These are phyloP conservation scores for Salicornia ramosissima DNA, from an alignment of 148 eudicot genomes.

Conservation along the genomic window DNA sequence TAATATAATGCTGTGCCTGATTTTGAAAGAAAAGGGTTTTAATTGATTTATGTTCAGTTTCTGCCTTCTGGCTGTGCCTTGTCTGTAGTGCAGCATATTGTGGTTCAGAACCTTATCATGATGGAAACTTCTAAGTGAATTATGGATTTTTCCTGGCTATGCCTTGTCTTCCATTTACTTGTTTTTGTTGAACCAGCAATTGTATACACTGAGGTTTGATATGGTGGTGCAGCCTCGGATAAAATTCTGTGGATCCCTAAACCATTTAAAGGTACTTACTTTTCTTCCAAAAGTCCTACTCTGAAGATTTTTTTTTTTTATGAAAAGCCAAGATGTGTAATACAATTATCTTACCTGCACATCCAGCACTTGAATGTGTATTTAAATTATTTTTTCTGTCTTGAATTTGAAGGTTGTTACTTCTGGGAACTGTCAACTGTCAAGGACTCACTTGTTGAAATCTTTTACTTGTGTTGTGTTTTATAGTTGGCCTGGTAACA, in stretches of 20 bases:
- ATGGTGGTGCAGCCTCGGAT: not conserved
- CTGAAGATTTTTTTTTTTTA: not conserved
- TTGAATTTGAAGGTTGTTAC: not conserved
- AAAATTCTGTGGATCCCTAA: not conserved
- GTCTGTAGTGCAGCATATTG: not conserved
- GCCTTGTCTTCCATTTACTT: not conserved
- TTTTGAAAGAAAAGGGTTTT: not conserved
- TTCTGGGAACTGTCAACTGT: not conserved
- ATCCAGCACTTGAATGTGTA: not conserved
- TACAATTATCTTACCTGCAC: not conserved
- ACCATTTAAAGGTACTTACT: not conserved
- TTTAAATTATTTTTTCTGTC: not conserved
- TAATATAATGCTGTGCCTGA: not conserved
- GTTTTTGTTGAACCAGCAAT: not conserved
- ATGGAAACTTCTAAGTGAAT: not conserved
- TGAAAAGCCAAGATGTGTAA: not conserved
- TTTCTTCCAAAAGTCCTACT: not conserved
- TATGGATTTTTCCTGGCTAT: not conserved
- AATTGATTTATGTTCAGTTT: not conserved
- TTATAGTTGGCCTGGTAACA: not conserved
- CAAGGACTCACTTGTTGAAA: not conserved
- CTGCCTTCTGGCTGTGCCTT: not conserved
- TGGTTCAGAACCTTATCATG: too few relatives aligned
- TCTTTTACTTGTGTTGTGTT: not conserved
- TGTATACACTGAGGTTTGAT: not conserved